Percentiles rank a stretch among this genome's conserved stretches.
phyloP scores from a whole-genome alignment of 805 yeast genomes.

The Metschnikowia vanudenii region DNA sequence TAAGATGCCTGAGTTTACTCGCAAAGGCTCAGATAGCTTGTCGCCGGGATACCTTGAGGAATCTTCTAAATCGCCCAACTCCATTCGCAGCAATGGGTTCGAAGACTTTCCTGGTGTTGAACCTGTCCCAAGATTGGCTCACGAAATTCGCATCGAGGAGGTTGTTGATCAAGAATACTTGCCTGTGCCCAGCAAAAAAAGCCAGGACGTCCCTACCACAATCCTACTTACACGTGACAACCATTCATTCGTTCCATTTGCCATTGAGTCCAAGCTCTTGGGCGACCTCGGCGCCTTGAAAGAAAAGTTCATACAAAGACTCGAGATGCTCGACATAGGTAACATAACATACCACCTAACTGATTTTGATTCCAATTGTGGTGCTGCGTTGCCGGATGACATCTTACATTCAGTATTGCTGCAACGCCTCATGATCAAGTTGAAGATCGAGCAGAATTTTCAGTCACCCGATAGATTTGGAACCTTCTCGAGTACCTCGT shows the following conservation, averaged over 20 bases:
- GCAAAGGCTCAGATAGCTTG: conserved; percentile 1
- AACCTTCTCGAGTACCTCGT: conserved; percentile 48
- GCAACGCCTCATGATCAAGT: conserved; percentile 32
- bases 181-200: conserved; percentile 13
- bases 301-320: conserved; percentile 33
- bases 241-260: conserved; percentile 49
- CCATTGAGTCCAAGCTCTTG: conserved; percentile 23
- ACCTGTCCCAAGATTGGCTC: not conserved
- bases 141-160: not conserved
- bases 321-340: conserved; percentile 37
- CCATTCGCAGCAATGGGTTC: conserved; percentile 7
- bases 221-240: conserved; percentile 69
- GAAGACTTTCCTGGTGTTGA: not conserved
- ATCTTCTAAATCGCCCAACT: conserved; percentile 12
- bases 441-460: conserved; percentile 34
- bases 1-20: not conserved
- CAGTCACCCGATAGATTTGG: conserved; percentile 32
- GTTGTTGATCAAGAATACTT: conserved; percentile 13
- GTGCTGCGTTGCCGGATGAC: conserved; percentile 54
- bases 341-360: conserved; percentile 54
- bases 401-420: conserved; percentile 38
- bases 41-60: not conserved
- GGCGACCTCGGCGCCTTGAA: conserved; percentile 34
- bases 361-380: conserved; percentile 62
- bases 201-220: conserved; percentile 18